Evolutionary conservation across 1,139 yeast species (phyloP), one percentile per base, ranked within the genome.

Genomic region (Taphrina deformans): DNA sequence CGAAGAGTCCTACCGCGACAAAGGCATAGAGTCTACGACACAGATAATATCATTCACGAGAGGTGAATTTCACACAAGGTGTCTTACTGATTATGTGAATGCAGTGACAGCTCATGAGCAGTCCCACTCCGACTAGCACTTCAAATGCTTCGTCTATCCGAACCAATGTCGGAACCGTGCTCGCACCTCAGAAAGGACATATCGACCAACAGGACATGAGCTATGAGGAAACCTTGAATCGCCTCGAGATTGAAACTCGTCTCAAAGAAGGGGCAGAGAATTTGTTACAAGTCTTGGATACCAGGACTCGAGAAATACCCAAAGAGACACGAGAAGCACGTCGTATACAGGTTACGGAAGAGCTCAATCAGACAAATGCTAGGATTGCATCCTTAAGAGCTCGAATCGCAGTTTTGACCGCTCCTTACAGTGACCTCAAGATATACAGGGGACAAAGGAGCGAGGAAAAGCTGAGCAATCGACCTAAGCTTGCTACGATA

Each of bases 181-280:
- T 44, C n/a, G 27, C 27, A 21, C 7, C 7, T 3, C 48, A 44
- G 27, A 24, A 27, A 21, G 21, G 27, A 16, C 12, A 46, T 23
- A 10, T 38, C 6, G 63, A 59, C 3, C 56, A 59, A 16, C 56
- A 48, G 12, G 50, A 40, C 16, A 31, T 50, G 31, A 31, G 48
- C 3, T 18, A 46, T n/a, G 63, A 59, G 10, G 63, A 59, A 16
- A 51, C 56, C 9, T 18, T 52, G 29, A 16, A 14, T 10, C 51
- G 77, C 66, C 70, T 79, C 61, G 76, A 75, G 64, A 74, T 76
- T 33, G 81, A 79, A 68, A 75, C 73, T 64, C 75, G 75, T 67
- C 75, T 78, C 58, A 74, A 77, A 40, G 78, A 76, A 62, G 80
- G 79, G 2, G 79, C 80, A 1, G 79, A 77, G 68, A 76, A 76